These are phyloP conservation scores for Kodamaea sp. DNA, from an alignment of 1,139 yeast genomes.

Conservation along the genomic window DNA sequence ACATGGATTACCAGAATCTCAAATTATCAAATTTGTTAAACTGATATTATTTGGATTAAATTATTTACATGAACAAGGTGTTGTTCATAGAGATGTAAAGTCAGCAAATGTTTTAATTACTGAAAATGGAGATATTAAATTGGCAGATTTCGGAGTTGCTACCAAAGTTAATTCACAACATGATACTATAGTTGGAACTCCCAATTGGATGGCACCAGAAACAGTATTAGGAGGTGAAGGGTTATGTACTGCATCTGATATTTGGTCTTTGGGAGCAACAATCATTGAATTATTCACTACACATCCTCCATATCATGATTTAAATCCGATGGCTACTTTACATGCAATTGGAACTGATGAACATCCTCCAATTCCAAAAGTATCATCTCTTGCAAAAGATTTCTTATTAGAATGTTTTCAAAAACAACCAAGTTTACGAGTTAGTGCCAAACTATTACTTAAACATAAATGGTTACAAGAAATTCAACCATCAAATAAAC, in stretches of 20 bases:
- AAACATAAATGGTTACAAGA: slow-evolving; percentile 60
- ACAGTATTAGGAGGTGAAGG: slow-evolving; percentile 74
- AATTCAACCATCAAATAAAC: slow-evolving; percentile 10
- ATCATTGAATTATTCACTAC: slow-evolving; percentile 83
- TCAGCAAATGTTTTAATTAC: slow-evolving; percentile 72
- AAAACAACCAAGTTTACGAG: slow-evolving; percentile 62
- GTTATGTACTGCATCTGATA: slow-evolving; percentile 81
- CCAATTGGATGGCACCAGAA: slow-evolving; percentile 90
- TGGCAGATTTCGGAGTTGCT: slow-evolving; percentile 82
- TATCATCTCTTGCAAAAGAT: slow-evolving; percentile 53
- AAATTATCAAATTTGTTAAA: slow-evolving; percentile 55
- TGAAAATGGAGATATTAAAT: slow-evolving; percentile 55
- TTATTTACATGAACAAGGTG: slow-evolving; percentile 68
- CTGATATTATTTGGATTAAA: slow-evolving; percentile 74
- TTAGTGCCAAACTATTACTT: slow-evolving; percentile 52
- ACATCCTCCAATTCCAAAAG: slow-evolving; percentile 71
- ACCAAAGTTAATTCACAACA: slow-evolving; percentile 46
- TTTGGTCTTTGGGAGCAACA: slow-evolving; percentile 96
- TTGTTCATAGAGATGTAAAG: slow-evolving; percentile 74
- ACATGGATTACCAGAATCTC: slow-evolving; percentile 54
- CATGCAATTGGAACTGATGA: slow-evolving; percentile 90
- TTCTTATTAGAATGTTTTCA: slow-evolving; percentile 77
- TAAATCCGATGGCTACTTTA: slow-evolving; percentile 81
- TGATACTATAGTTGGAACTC: slow-evolving; percentile 59
- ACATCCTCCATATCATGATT: slow-evolving; percentile 80